Evolutionary conservation across 78 protist genomes (phyloP).

Genomic region (Dictyostelium discoideum): DNA sequence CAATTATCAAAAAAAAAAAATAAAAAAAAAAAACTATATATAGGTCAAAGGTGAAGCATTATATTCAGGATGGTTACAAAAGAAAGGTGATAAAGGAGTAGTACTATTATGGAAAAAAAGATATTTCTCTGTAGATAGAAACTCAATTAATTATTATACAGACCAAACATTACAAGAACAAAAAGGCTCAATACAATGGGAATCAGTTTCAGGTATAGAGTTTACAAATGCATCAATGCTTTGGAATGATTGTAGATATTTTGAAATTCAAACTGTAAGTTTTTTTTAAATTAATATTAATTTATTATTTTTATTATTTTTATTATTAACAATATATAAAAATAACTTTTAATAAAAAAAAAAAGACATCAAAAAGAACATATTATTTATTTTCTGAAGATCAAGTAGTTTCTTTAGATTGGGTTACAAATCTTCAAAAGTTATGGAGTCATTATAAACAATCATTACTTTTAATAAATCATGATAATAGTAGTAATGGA

Average conservation of each 20-base stretch:
- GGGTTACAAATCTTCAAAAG: conserved; percentile 42
- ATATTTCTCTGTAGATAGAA: conserved; percentile 41
- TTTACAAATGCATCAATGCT: background rate
- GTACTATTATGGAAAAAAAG: conserved; percentile 54
- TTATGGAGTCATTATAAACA: background rate
- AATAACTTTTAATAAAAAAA: too few species aligned
- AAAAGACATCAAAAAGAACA: conserved; percentile 29
- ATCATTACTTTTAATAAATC: background rate
- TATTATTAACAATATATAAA: too few species aligned
- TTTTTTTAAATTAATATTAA: background rate
- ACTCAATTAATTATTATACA: conserved; percentile 33
- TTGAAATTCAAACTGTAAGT: conserved; percentile 63
- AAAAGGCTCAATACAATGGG: conserved; percentile 43
- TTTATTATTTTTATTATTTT: too few species aligned
- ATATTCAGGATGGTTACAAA: conserved; percentile 47
- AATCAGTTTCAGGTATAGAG: background rate
- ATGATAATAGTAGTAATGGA: background rate
- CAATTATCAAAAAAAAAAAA: background rate
- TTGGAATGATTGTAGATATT: conserved; percentile 62
- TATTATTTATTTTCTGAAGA: conserved; percentile 72
- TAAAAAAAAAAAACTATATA: background rate
- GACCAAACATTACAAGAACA: background rate
- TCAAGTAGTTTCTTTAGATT: conserved; percentile 18
- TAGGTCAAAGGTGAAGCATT: background rate
- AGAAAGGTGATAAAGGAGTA: conserved; percentile 69